These are phyloP conservation scores for Nakaseomyces sp. DNA, from an alignment of 1,139 yeast genomes.

Conservation along the genomic window DNA sequence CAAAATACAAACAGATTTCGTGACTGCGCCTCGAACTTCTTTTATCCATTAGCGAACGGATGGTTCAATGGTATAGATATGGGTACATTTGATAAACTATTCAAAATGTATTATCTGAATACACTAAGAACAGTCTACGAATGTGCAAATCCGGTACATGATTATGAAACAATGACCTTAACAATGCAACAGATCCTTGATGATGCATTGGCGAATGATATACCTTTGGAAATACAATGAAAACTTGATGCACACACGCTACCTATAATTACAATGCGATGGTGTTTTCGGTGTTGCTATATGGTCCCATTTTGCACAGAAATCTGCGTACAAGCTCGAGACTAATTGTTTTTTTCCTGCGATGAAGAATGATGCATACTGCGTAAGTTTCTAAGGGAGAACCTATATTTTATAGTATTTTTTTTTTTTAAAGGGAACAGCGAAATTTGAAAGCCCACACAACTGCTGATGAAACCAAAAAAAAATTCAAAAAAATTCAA, in stretches of 20 bases:
- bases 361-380: too few relatives aligned
- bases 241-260: too few relatives aligned
- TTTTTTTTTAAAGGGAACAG: too few relatives aligned
- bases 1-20: constrained; percentile 27
- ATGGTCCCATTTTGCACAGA: too few relatives aligned
- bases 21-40: constrained; percentile 29
- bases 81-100: constrained; percentile 32
- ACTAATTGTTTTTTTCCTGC: too few relatives aligned
- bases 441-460: too few relatives aligned
- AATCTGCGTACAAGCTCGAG: too few relatives aligned
- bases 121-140: constrained; percentile 29
- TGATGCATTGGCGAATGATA: background rate
- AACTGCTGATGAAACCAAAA: too few relatives aligned
- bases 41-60: constrained; percentile 34
- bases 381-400: too few relatives aligned
- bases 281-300: background rate
- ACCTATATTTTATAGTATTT: too few relatives aligned
- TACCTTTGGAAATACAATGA: constrained; percentile 1
- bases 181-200: constrained; percentile 19
- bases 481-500: too few relatives aligned
- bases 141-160: constrained; percentile 33
- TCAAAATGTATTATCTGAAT: constrained; percentile 32
- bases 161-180: constrained; percentile 31
- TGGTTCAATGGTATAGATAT: constrained; percentile 34
- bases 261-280: too few relatives aligned